Conservation (phyloP, 176 grass and related monocot genomes). For the Neostapfia colusana region DNA sequence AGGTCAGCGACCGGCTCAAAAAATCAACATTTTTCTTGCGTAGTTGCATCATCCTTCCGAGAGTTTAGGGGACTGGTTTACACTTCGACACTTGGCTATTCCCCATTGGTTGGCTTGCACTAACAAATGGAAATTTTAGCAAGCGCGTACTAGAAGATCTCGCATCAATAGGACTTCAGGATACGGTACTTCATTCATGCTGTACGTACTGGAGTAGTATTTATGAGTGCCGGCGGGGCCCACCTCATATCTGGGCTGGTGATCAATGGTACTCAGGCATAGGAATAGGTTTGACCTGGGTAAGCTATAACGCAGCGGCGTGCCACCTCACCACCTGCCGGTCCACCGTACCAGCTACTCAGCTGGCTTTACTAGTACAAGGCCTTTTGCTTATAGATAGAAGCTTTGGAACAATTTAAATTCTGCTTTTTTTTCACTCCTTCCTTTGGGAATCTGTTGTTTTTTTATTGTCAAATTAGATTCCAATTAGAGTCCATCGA, state of each 20-base stretch:
- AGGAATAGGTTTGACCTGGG: conserved; percentile 37
- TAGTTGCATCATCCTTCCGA: neutral
- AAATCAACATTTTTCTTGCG: neutral
- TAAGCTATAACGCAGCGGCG: conserved; percentile 20
- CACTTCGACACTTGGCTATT: neutral
- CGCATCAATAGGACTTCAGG: neutral
- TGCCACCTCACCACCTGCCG: neutral
- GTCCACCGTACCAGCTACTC: neutral
- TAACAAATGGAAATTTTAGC: conserved; percentile 1
- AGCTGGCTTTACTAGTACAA: neutral
- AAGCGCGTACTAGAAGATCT: neutral
- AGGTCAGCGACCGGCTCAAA: conserved; percentile 29
- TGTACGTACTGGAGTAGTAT: no score
- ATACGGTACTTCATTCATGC: neutral
- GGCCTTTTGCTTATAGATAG: no score
- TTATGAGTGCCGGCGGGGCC: conserved; percentile 1
- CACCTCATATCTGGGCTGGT: conserved; percentile 16
- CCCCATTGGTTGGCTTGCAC: neutral
- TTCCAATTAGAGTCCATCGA: neutral
- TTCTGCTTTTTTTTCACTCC: neutral
- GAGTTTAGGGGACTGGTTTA: neutral
- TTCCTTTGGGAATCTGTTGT: neutral
- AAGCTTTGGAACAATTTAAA: neutral
- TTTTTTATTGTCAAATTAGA: neutral
- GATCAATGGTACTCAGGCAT: neutral